Conservation (phyloP, 441 rosid species). For the Croton laevigatus region DNA sequence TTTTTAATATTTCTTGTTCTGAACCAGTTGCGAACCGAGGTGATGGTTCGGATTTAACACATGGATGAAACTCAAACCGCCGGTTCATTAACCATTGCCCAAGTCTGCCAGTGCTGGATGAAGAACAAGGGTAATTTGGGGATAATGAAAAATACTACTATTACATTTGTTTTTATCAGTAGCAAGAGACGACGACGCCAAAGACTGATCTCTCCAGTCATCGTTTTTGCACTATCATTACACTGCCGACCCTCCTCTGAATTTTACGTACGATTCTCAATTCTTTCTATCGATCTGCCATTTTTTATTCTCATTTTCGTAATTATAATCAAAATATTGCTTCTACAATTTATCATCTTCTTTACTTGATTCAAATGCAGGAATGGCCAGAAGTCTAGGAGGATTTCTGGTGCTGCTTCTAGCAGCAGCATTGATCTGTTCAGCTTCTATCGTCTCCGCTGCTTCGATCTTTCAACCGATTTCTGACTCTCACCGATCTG, state of each 20-base stretch:
- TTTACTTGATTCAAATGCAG: conserved; percentile 24
- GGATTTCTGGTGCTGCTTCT: conserved; percentile 40
- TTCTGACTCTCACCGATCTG: conserved; percentile 88
- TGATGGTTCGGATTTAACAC: too few species aligned
- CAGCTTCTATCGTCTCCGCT: conserved; percentile 32
- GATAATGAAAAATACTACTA: background rate
- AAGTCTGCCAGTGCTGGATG: background rate
- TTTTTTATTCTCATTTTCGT: background rate
- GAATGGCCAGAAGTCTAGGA: conserved; percentile 51
- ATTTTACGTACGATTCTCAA: conserved; percentile 10
- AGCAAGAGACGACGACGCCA: background rate
- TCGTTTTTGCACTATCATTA: conserved; percentile 1
- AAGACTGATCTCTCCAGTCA: background rate
- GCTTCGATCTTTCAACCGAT: conserved; percentile 70
- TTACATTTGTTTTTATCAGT: background rate
- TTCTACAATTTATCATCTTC: background rate
- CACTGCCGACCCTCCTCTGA: background rate
- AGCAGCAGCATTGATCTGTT: conserved; percentile 47
- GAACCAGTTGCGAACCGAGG: too few species aligned
- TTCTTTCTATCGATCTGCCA: background rate
- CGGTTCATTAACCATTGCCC: too few species aligned
- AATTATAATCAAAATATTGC: background rate
- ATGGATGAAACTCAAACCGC: too few species aligned
- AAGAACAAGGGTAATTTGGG: background rate
- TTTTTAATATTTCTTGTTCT: too few species aligned